phyloP scores from a whole-genome alignment of 805 yeast genomes.

The Saccharomycopsis sp. region DNA sequence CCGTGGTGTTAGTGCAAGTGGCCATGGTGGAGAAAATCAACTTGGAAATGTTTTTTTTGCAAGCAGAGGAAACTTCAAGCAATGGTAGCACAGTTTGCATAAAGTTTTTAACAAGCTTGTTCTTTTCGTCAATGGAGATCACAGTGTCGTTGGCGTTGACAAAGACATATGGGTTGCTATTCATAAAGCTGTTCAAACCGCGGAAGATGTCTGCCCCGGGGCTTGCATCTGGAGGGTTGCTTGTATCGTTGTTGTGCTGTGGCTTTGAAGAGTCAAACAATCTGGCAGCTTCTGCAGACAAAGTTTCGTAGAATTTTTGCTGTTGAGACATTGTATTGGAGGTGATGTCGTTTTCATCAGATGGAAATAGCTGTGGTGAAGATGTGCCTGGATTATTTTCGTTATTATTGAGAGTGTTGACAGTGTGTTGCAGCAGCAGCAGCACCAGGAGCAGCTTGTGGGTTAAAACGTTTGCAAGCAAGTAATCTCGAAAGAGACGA shows the following conservation, averaged over 20 bases:
- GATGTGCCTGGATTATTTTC: too few species aligned
- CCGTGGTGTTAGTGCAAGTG: conserved; percentile 2
- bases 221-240: background rate
- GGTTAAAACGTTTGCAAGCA: conserved; percentile 4
- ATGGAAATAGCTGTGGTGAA: too few species aligned
- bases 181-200: too few species aligned
- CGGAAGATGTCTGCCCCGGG: background rate
- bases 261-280: conserved; percentile 1
- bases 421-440: too few species aligned
- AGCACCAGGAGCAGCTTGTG: too few species aligned
- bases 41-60: background rate
- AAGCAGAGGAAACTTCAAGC: conserved; percentile 1
- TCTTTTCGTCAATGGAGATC: conserved; percentile 4
- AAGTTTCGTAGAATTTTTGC: background rate
- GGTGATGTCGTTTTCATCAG: too few species aligned
- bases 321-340: too few species aligned
- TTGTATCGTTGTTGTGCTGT: too few species aligned
- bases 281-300: background rate
- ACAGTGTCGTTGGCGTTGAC: conserved; percentile 3
- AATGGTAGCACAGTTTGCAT: conserved; percentile 12
- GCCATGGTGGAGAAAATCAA: background rate
- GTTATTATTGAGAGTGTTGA: too few species aligned
- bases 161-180: too few species aligned
- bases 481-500: conserved; percentile 7
- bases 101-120: conserved; percentile 10